Evolutionary conservation across 1,284 basidiomycete genomes (phyloP).

Genomic region (Ustilago curta): DNA sequence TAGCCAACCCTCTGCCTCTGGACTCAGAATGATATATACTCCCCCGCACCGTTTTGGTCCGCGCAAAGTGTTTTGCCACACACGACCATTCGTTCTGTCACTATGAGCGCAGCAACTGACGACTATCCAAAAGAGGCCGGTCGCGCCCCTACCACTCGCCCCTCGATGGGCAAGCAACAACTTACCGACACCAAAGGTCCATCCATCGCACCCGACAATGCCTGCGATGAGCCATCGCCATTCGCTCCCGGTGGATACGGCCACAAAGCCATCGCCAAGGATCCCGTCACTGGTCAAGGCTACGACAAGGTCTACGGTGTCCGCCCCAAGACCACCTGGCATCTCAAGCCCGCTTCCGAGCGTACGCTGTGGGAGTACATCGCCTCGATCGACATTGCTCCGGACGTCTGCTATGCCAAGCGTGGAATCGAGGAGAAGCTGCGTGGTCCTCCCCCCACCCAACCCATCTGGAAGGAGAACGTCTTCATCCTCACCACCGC

Average conservation of each 20-base stretch:
- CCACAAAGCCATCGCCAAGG: constrained; percentile 57
- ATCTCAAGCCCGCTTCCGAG: constrained; percentile 56
- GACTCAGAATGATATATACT: constrained; percentile 35
- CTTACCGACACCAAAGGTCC: constrained; percentile 47
- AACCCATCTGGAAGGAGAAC: constrained; percentile 60
- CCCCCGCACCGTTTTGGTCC: constrained; percentile 5
- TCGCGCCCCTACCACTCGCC: constrained; percentile 27
- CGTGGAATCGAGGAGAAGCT: constrained; percentile 39
- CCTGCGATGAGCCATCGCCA: constrained; percentile 62
- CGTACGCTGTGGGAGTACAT: constrained; percentile 63
- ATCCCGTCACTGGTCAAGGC: constrained; percentile 48
- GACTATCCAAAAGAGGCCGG: constrained; percentile 47
- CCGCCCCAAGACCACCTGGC: constrained; percentile 65
- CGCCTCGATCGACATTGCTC: constrained; percentile 53
- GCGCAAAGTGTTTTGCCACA: background rate
- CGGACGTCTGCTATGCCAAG: constrained; percentile 52
- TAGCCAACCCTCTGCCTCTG: background rate
- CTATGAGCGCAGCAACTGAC: constrained; percentile 30
- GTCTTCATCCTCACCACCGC: constrained; percentile 58
- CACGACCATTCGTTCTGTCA: constrained; percentile 6
- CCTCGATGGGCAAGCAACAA: constrained; percentile 47
- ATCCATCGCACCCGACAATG: constrained; percentile 60
- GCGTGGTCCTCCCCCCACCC: constrained; percentile 55
- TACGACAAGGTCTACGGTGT: constrained; percentile 65
- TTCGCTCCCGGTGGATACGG: constrained; percentile 56